Percentiles rank a stretch among this genome's conserved stretches.
phyloP scores from a whole-genome alignment of 331 rosid species.

The Cydonia oblonga region DNA sequence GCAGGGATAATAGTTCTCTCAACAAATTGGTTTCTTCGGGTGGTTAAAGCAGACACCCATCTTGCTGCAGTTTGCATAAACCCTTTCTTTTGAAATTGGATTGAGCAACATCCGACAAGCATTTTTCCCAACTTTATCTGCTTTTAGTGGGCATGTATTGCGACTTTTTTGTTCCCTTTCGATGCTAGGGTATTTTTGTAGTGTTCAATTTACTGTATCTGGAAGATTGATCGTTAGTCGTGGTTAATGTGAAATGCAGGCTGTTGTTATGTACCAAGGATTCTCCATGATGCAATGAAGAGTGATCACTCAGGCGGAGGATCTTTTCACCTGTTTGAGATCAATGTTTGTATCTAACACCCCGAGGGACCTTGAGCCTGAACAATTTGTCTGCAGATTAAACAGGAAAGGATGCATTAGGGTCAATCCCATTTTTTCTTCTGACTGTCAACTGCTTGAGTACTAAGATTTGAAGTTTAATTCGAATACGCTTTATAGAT shows the following conservation, averaged over 20 bases:
- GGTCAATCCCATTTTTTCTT: background rate
- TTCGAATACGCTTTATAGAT: background rate
- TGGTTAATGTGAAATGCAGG: background rate
- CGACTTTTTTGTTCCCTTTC: background rate
- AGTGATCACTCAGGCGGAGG: background rate
- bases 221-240: background rate
- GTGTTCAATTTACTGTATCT: background rate
- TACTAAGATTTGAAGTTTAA: background rate
- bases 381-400: constrained; percentile 51
- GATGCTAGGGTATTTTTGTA: background rate
- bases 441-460: background rate
- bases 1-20: background rate
- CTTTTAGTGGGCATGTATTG: background rate
- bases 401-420: background rate
- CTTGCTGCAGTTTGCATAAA: background rate
- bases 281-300: background rate
- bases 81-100: background rate
- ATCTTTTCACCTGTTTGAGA: background rate
- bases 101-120: background rate
- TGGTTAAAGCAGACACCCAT: background rate
- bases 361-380: constrained; percentile 80
- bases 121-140: background rate
- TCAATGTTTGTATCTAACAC: background rate
- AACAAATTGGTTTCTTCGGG: background rate
- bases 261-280: background rate